phyloP scores from a whole-genome alignment of 768 basidiomycete genomes.

The Lactarius sp. region DNA sequence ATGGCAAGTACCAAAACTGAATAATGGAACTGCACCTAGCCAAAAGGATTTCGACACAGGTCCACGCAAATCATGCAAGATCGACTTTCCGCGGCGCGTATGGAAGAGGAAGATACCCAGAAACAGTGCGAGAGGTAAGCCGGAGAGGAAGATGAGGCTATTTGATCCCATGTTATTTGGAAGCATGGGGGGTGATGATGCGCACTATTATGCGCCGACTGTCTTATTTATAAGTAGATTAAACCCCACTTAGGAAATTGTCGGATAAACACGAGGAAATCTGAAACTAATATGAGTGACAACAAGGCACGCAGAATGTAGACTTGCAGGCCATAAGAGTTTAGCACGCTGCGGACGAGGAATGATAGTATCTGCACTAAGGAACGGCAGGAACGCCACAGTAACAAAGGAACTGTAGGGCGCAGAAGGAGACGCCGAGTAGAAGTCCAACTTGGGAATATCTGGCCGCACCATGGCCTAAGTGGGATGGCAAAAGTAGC shows the following conservation, averaged over 20 bases:
- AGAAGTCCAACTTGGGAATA: too few relatives aligned
- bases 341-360: not conserved
- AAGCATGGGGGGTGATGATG: not conserved
- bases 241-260: not conserved
- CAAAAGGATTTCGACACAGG: slow-evolving; percentile 13
- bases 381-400: too few relatives aligned
- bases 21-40: slow-evolving; percentile 9
- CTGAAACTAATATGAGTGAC: not conserved
- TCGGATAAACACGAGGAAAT: not conserved
- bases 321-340: not conserved
- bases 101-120: not conserved
- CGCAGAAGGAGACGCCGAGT: too few relatives aligned
- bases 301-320: not conserved
- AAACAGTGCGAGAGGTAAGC: not conserved
- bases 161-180: not conserved
- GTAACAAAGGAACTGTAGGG: too few relatives aligned
- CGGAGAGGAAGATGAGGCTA: not conserved
- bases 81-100: not conserved
- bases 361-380: too few relatives aligned
- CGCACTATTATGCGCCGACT: not conserved
- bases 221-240: not conserved
- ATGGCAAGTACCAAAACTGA: not conserved
- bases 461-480: too few relatives aligned
- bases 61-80: slow-evolving; percentile 8
- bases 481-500: too few relatives aligned